These are phyloP conservation scores for Hyaloscypha variabilis DNA, from an alignment of 495 filamentous ascomycete species.

Conservation along the genomic window DNA sequence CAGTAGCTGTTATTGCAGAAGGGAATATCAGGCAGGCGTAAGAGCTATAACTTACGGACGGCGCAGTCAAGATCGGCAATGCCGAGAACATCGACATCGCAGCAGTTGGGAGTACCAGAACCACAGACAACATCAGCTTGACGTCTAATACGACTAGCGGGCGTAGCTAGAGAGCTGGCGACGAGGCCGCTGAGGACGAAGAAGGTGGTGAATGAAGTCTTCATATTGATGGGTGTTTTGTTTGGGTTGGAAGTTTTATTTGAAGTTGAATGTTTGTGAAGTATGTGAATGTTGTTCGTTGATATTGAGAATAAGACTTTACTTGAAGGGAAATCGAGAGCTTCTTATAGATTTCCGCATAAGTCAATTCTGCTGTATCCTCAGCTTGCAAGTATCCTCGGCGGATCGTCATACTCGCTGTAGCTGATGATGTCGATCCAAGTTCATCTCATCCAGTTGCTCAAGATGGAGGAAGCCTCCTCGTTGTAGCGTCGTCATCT, in stretches of 20 bases:
- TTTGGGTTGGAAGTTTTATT: slow-evolving; percentile 28
- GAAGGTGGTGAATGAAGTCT: slow-evolving; percentile 40
- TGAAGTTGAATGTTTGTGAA: slow-evolving; percentile 26
- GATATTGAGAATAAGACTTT: slow-evolving; percentile 7
- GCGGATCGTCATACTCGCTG: slow-evolving; percentile 9
- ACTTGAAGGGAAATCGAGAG: slow-evolving; percentile 3
- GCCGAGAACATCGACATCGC: slow-evolving; percentile 48
- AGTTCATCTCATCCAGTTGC: background rate
- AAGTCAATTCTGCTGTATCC: background rate
- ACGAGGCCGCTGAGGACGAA: slow-evolving; percentile 32
- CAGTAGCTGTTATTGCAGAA: background rate
- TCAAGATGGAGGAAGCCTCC: background rate
- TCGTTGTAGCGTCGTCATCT: slow-evolving; percentile 5
- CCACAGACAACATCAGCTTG: slow-evolving; percentile 28
- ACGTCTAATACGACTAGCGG: slow-evolving; percentile 19
- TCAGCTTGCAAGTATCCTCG: background rate
- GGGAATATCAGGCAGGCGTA: background rate
- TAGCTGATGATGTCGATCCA: background rate
- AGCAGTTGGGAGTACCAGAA: slow-evolving; percentile 39
- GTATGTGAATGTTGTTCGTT: slow-evolving; percentile 23
- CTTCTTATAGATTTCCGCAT: slow-evolving; percentile 19
- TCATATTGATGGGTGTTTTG: slow-evolving; percentile 37
- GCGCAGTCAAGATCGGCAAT: slow-evolving; percentile 50
- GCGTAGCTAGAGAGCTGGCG: slow-evolving; percentile 35
- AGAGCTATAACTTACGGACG: slow-evolving; percentile 36